Base-by-base conservation (phyloP, 768 basidiomycete genomes). In the Pilatotrama ljubarskyi region DNA sequence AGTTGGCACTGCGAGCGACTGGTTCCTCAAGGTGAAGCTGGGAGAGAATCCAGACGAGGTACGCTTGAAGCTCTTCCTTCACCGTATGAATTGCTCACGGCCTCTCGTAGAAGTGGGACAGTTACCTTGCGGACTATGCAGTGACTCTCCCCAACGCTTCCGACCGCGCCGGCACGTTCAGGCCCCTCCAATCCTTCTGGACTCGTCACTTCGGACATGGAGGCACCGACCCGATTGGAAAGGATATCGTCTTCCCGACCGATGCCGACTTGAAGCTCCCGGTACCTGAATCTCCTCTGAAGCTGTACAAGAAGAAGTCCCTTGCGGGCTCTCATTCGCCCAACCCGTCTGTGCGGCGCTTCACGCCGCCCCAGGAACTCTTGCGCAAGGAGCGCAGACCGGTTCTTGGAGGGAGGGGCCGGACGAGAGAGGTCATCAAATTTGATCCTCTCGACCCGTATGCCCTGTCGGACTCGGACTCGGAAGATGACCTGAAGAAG, bases 21-120 rank as follows among this genome's bases (percentile, higher is more conserved):
- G 81, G 82, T 74, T 78, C n/a, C 71, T 88, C 42, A 73, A 74
- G 29, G 69, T 71, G 51, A 79, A 77, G 73, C 75, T 86, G 26
- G 88, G 87, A 20, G 86, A 87, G 64, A 84, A 84, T 72, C 87
- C 87, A 14, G 87, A 88, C 64, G 80, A 88, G 80, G 85, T 84
- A 59, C 25, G 76, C 32, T 41, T 18, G 7, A 53, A 5, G 8
- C 14, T 20, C 43, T 14, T 25, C n/a, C 1, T 35, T 55, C 18
- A 13, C 24, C 7, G 15, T 13, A 18, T 13, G 18, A 3, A 32
- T 15, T 9, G 8, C 51, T 61, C 41, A 64, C 44, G 14, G 1
- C 41, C 46, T 35, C 13, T 10, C 17, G 8, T 54, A 87, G 86
- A 85, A 85, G 76, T 90, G 87, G 87, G 85, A 89, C 63, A 75